Percentiles rank a stretch among this genome's conserved stretches.
These are phyloP conservation scores for Moelleriella libera DNA, from an alignment of 2,329 filamentous ascomycete genomes.

Conservation along the genomic window DNA sequence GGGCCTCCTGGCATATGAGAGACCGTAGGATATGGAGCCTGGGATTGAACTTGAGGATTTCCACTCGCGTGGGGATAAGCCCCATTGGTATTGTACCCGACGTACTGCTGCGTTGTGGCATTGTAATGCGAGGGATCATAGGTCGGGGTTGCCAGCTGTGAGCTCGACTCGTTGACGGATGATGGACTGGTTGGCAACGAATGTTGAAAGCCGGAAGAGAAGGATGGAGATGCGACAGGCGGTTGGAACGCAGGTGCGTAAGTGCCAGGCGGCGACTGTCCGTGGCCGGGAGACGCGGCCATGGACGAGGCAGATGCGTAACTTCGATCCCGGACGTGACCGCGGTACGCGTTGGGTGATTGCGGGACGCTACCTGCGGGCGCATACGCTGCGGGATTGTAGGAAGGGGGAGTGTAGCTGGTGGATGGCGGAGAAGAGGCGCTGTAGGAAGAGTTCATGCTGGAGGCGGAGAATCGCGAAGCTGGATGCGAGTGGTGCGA, in stretches of 20 bases:
- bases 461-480: constrained; percentile 22
- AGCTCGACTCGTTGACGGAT: constrained; percentile 11
- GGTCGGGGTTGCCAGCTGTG: constrained; percentile 13
- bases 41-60: constrained; percentile 5
- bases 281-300: constrained; percentile 19
- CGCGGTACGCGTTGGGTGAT: constrained; percentile 31
- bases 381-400: constrained; percentile 48
- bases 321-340: constrained; percentile 22
- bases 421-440: constrained; percentile 22
- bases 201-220: constrained; percentile 25
- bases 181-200: constrained; percentile 21
- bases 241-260: constrained; percentile 11
- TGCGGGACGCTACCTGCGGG: constrained; percentile 28
- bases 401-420: constrained; percentile 35
- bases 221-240: constrained; percentile 12
- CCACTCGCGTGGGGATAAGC: constrained; percentile 20
- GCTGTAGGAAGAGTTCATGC: constrained; percentile 13
- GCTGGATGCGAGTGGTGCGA: constrained; percentile 32
- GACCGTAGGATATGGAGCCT: constrained; percentile 36
- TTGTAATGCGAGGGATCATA: constrained; percentile 21
- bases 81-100: constrained; percentile 9
- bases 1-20: constrained; percentile 39
- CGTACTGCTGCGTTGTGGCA: constrained; percentile 12
- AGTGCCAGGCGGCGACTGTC: constrained; percentile 22
- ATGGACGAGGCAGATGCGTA: constrained; percentile 23